These are phyloP conservation scores for Arthrobotrys sinensis DNA, from an alignment of 2,329 filamentous ascomycete genomes.

Conservation along the genomic window DNA sequence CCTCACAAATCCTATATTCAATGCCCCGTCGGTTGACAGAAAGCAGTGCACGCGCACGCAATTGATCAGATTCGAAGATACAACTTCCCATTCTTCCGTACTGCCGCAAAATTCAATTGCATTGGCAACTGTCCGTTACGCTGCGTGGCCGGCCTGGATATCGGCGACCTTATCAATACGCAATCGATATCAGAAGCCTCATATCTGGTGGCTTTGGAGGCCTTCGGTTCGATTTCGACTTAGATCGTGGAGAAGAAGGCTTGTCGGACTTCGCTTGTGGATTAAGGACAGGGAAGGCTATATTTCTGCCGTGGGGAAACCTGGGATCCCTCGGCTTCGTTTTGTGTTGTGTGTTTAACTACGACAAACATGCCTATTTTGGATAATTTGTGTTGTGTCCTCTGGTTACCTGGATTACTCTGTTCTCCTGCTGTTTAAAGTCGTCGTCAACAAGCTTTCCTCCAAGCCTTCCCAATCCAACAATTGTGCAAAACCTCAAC, in stretches of 20 bases:
- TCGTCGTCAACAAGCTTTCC: background rate
- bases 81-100: background rate
- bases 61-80: background rate
- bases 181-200: too few species aligned
- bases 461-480: slow-evolving; percentile 15
- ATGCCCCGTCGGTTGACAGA: too few species aligned
- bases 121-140: background rate
- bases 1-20: too few species aligned
- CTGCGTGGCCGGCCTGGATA: background rate
- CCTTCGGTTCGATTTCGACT: too few species aligned
- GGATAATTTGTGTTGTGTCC: background rate
- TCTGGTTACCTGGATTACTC: background rate
- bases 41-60: background rate
- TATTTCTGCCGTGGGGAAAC: slow-evolving; percentile 18
- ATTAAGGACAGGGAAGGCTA: background rate
- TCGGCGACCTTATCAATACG: too few species aligned
- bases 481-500: slow-evolving; percentile 5
- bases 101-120: background rate
- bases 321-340: background rate
- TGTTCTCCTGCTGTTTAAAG: background rate
- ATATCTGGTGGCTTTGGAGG: too few species aligned
- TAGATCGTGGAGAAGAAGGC: too few species aligned
- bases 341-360: background rate
- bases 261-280: too few species aligned
- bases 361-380: background rate